These are phyloP conservation scores for Excoecaria cochinchinensis DNA, from an alignment of 345 rosid species.

Conservation along the genomic window DNA sequence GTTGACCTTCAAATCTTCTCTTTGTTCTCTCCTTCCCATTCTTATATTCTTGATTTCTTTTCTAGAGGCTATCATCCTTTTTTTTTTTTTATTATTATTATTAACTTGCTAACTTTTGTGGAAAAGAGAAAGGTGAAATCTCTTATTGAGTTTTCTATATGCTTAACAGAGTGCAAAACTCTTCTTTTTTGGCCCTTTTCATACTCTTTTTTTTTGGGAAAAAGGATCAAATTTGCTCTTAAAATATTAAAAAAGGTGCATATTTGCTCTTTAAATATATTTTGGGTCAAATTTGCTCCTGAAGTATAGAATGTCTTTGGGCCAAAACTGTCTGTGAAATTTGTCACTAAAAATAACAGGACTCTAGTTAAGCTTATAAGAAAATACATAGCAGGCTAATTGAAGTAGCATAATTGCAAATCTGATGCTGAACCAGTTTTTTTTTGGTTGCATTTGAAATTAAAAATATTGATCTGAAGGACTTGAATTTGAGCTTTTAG, in stretches of 20 bases:
- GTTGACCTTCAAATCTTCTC: background rate
- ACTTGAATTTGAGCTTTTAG: background rate
- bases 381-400: too few species aligned
- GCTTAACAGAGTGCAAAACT: background rate
- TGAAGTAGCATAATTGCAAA: background rate
- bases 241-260: too few species aligned
- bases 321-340: too few species aligned
- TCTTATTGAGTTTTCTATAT: background rate
- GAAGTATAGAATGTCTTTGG: too few species aligned
- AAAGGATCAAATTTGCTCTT: too few species aligned
- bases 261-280: too few species aligned
- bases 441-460: background rate
- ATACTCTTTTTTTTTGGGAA: background rate
- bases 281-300: too few species aligned
- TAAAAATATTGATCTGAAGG: background rate
- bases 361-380: too few species aligned
- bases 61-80: background rate
- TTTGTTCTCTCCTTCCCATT: background rate
- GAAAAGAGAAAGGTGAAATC: background rate
- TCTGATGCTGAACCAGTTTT: background rate
- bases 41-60: background rate
- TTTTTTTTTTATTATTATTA: too few species aligned
- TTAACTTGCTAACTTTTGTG: background rate
- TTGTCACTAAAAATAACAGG: too few species aligned
- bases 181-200: background rate